Evolutionary conservation across 2,329 filamentous ascomycete species (phyloP).

Genomic region (Diplodia corticola): DNA sequence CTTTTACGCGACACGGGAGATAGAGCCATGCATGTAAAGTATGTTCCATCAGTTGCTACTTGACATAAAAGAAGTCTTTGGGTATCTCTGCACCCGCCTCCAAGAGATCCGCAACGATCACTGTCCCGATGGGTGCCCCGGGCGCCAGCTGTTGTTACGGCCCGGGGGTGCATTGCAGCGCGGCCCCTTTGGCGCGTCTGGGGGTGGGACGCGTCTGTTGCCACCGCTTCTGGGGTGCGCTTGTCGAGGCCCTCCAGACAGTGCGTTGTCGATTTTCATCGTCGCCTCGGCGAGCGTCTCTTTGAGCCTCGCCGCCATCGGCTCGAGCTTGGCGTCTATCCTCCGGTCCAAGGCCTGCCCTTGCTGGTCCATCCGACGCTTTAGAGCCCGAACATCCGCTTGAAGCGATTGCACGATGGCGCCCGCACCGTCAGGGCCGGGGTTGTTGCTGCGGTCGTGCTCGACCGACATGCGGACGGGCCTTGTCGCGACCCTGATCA

Average conservation of each 20-base stretch:
- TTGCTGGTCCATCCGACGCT: not conserved
- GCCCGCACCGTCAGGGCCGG: too few relatives aligned
- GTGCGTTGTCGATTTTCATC: not conserved
- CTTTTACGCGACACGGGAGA: too few relatives aligned
- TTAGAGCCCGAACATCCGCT: not conserved
- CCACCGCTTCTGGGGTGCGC: not conserved
- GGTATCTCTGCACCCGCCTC: not conserved
- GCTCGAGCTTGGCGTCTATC: not conserved
- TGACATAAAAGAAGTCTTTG: not conserved
- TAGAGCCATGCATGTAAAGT: not conserved
- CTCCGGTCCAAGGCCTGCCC: not conserved
- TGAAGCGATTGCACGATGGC: not conserved
- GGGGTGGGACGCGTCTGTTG: not conserved
- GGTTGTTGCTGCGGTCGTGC: too few relatives aligned
- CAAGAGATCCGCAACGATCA: not conserved
- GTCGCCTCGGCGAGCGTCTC: not conserved
- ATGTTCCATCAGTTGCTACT: not conserved
- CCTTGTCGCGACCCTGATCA: too few relatives aligned
- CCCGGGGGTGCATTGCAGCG: not conserved
- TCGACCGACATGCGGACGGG: too few relatives aligned
- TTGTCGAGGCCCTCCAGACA: not conserved
- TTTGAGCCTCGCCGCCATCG: not conserved
- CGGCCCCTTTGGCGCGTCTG: not conserved
- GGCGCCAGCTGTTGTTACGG: not conserved
- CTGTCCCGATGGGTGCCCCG: not conserved